phyloP scores from a whole-genome alignment of 352 stramenopile genomes.

The Phytophthora aleatoria region DNA sequence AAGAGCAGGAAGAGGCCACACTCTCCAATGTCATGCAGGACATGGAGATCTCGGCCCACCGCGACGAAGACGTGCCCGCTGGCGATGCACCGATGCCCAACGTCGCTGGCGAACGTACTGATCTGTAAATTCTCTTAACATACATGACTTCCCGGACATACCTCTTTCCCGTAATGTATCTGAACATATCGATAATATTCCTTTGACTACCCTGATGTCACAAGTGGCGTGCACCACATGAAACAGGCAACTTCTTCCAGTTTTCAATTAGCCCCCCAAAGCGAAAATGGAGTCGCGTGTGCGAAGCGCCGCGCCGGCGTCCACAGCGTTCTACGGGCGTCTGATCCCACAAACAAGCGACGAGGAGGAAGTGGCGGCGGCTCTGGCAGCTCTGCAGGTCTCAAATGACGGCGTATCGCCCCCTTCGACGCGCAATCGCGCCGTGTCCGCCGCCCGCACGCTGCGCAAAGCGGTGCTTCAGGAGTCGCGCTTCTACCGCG shows the following conservation, averaged over 20 bases:
- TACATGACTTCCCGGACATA: constrained; percentile 6
- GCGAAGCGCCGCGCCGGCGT: constrained; percentile 5
- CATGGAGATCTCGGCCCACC: constrained; percentile 67
- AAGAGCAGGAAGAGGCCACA: constrained; percentile 53
- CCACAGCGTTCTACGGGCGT: constrained; percentile 43
- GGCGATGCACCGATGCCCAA: not conserved
- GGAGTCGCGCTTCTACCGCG: constrained; percentile 70
- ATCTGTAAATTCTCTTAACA: constrained; percentile 50
- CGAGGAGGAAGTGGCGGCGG: constrained; percentile 28
- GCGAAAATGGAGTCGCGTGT: constrained; percentile 25
- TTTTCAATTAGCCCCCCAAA: constrained; percentile 17
- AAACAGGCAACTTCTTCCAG: constrained; percentile 11
- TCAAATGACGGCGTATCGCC: constrained; percentile 1
- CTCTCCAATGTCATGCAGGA: constrained; percentile 81
- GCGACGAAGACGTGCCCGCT: constrained; percentile 20
- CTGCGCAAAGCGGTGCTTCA: constrained; percentile 46
- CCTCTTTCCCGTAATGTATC: not conserved
- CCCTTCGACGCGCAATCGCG: not conserved
- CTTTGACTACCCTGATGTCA: constrained; percentile 1
- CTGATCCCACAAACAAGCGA: constrained; percentile 45
- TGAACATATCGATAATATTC: not conserved
- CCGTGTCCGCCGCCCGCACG: constrained; percentile 20
- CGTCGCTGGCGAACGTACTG: constrained; percentile 51
- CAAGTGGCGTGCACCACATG: constrained; percentile 12
- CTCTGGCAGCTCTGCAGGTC: constrained; percentile 23